These are phyloP conservation scores for Teratosphaeriaceae sp. DNA, from an alignment of 2,329 filamentous ascomycete species.

Conservation along the genomic window DNA sequence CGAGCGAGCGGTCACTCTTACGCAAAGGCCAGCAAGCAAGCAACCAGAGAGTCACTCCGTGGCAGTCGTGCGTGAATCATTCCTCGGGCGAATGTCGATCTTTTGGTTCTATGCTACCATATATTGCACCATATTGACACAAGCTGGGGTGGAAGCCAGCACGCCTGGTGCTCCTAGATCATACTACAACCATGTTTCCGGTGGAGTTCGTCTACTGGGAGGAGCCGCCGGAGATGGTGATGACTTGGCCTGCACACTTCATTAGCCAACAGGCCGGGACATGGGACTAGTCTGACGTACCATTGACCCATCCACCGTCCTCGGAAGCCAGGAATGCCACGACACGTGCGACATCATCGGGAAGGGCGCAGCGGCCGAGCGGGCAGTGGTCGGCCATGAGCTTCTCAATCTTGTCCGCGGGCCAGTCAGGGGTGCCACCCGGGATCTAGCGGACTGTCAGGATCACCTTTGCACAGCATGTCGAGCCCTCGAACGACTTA, in stretches of 20 bases:
- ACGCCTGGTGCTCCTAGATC: constrained; percentile 2
- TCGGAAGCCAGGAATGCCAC: constrained; percentile 33
- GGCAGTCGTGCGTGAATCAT: too few species aligned
- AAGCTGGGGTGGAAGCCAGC: neutral
- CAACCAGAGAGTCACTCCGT: neutral
- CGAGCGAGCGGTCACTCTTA: too few species aligned
- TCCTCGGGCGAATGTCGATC: too few species aligned
- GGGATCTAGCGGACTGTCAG: constrained; percentile 40
- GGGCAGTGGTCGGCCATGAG: constrained; percentile 46
- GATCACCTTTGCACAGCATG: neutral
- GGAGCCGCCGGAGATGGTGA: constrained; percentile 38
- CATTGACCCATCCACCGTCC: constrained; percentile 36
- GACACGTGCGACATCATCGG: constrained; percentile 37
- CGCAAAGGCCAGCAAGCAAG: neutral
- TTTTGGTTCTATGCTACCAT: neutral
- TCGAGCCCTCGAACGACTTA: constrained; percentile 7
- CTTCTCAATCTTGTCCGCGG: constrained; percentile 44
- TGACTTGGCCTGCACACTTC: constrained; percentile 30
- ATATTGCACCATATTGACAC: neutral
- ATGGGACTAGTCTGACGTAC: constrained; percentile 13
- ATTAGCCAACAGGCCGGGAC: constrained; percentile 10
- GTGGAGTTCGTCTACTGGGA: constrained; percentile 24
- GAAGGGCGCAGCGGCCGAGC: constrained; percentile 41
- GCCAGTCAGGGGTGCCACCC: constrained; percentile 42
- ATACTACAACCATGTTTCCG: neutral